Evolutionary conservation across 1,139 yeast species (phyloP).

Genomic region (Martiniozyma asiatica): DNA sequence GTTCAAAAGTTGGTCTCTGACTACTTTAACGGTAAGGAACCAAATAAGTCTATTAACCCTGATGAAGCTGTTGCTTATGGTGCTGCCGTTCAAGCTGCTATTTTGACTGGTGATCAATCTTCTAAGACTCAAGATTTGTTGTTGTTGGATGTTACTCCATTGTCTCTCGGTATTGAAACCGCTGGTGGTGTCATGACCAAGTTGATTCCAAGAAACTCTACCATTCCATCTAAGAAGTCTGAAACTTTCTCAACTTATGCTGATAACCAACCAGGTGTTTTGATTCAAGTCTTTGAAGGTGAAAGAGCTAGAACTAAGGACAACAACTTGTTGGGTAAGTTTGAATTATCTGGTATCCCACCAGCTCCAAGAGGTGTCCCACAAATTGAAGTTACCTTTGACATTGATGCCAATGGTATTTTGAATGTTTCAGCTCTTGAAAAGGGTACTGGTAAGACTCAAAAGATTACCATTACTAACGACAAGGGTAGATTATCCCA

Average conservation of each 20-base stretch:
- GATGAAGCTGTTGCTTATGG: constrained; percentile 97
- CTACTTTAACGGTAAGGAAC: constrained; percentile 79
- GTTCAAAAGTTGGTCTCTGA: constrained; percentile 73
- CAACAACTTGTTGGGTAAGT: constrained; percentile 97
- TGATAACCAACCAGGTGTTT: constrained; percentile 97
- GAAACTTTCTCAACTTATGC: constrained; percentile 98
- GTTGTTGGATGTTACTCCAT: constrained; percentile 95
- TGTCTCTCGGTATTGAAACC: constrained; percentile 98
- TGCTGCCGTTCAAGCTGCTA: constrained; percentile 98
- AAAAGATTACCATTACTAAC: constrained; percentile 97
- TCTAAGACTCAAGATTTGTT: constrained; percentile 94
- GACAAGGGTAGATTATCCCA: constrained; percentile 97
- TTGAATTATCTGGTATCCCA: constrained; percentile 95
- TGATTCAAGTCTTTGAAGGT: constrained; percentile 99
- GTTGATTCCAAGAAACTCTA: constrained; percentile 98
- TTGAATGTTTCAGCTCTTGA: constrained; percentile 97
- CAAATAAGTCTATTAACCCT: constrained; percentile 91
- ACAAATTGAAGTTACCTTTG: too few relatives aligned
- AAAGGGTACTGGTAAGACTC: constrained; percentile 97
- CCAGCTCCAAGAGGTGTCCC: constrained; percentile 98
- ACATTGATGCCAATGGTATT: constrained; percentile 98
- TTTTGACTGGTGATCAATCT: constrained; percentile 91
- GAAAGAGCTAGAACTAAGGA: constrained; percentile 98
- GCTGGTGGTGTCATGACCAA: constrained; percentile 97
- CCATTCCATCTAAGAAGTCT: constrained; percentile 97